These are phyloP conservation scores for Metschnikowia orientalis DNA, from an alignment of 805 yeast genomes.

Conservation along the genomic window DNA sequence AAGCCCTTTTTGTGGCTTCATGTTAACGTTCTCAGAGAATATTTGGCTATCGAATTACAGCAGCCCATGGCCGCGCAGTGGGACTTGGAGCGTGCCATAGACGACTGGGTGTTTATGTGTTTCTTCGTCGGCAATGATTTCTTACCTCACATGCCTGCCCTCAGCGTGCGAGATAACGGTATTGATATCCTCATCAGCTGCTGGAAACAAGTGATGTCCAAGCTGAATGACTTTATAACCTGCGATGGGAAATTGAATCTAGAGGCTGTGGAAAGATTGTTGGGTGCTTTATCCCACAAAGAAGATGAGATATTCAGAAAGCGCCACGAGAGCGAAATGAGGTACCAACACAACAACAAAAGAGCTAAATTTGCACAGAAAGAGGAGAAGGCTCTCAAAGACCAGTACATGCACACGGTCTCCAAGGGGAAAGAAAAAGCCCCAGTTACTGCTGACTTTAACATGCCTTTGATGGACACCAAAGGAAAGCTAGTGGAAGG, in stretches of 20 bases:
- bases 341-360: constrained; percentile 62
- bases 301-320: constrained; percentile 76
- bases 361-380: constrained; percentile 49
- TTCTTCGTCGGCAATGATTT: constrained; percentile 98
- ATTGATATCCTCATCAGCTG: constrained; percentile 74
- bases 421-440: constrained; percentile 75
- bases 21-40: constrained; percentile 81
- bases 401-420: constrained; percentile 46
- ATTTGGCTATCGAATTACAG: constrained; percentile 76
- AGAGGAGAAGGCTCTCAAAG: constrained; percentile 42
- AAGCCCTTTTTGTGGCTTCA: constrained; percentile 96
- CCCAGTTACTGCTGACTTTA: constrained; percentile 62
- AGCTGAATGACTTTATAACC: constrained; percentile 72
- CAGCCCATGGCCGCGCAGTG: constrained; percentile 68
- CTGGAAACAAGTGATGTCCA: constrained; percentile 75
- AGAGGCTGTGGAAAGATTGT: constrained; percentile 67
- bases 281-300: constrained; percentile 59
- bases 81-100: constrained; percentile 92
- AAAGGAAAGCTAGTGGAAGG: constrained; percentile 71
- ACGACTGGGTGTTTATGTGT: constrained; percentile 98
- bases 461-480: constrained; percentile 73
- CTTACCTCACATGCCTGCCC: constrained; percentile 90
- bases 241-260: constrained; percentile 83
- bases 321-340: constrained; percentile 62
- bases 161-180: constrained; percentile 93